Evolutionary conservation across 495 filamentous ascomycete genomes (phyloP), one percentile per base, ranked within the genome.

Genomic region (Aspergillus steynii): DNA sequence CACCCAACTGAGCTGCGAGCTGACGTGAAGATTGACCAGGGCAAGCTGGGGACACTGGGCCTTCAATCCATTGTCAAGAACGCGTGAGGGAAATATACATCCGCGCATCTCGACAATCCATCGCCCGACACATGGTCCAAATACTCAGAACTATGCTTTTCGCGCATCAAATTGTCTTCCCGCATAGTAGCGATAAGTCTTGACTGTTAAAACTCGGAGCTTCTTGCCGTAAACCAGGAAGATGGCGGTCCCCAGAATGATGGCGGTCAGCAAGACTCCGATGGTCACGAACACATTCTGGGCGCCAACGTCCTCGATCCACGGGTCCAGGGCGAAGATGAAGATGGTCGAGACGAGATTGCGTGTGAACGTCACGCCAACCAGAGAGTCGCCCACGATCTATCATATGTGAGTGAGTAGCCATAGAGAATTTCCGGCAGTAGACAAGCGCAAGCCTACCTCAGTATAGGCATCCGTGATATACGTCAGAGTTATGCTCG

Each of bases 321-420:
- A 77, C 0, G 71, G 70, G 0, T 65, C 59, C 2, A 76, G 29
- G 0, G 65, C 66, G 34, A 76, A 74, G 12, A 71, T 58, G 25
- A 76, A 58, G 10, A 65, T 58, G 2, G 63, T 71, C 4, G 55
- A 42, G 12, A 70, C 28, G 9, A 60, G 29, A 60, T 74, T 74
- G 10, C 68, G 65, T 1, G 65, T 53, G 56, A 76, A 68, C 0
- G 67, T 68, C 15, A 76, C 65, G 8, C 60, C 67, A 1, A 73
- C 62, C 5, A 76, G 52, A 14, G 68, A 56, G 52, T 74, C 72
- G 10, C 61, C 72, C 31, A 71, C 51, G 8, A 76, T 72, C 72
- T 76, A 29, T 2, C 29, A 25, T 20, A 20, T 20, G 20, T 20
- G 20, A 20, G 20, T 20, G 20, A 20, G 20, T 20, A 20, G 20